A percentile compares a stretch with the other conserved stretches of the same genome.
phyloP scores from a whole-genome alignment of 768 basidiomycete species.

The Hericium rajendrae region DNA sequence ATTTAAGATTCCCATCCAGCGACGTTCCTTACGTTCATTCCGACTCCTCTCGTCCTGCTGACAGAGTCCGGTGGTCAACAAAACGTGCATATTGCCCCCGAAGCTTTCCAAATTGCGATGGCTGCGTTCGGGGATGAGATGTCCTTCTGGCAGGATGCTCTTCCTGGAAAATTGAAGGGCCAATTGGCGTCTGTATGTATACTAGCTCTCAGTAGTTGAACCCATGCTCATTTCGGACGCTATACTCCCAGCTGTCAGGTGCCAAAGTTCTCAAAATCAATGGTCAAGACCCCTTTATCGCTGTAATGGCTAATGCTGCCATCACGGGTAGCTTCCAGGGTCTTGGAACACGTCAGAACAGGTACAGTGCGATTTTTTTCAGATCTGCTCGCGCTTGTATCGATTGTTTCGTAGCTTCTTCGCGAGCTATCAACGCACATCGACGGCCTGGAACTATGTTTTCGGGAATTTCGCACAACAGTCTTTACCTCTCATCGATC shows the following conservation, averaged over 20 bases:
- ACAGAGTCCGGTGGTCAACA: conserved; percentile 37
- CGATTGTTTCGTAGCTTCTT: conserved; percentile 21
- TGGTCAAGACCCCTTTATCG: conserved; percentile 17
- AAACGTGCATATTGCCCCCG: conserved; percentile 41
- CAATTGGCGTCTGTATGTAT: conserved; percentile 22
- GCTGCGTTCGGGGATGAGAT: conserved; percentile 41
- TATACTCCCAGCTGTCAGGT: background rate
- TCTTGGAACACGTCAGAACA: conserved; percentile 31
- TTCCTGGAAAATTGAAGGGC: conserved; percentile 37
- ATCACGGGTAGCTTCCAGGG: conserved; percentile 45
- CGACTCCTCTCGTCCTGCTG: conserved; percentile 37
- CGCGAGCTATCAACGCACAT: conserved; percentile 22
- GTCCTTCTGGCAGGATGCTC: conserved; percentile 42
- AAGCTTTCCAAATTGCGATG: conserved; percentile 41
- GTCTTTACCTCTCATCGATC: conserved; percentile 41
- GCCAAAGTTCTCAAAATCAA: background rate
- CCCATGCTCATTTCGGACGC: background rate
- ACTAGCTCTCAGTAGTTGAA: background rate
- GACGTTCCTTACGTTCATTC: conserved; percentile 31
- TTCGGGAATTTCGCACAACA: conserved; percentile 43
- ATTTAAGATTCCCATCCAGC: conserved; percentile 9
- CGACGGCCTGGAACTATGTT: conserved; percentile 21
- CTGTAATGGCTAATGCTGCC: conserved; percentile 41
- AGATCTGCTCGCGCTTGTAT: background rate
- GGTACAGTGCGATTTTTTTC: conserved; percentile 7